Percentiles rank a stretch among this genome's conserved stretches.
These are phyloP conservation scores for Phytophthora sojae DNA, from an alignment of 352 stramenopile genomes.

Conservation along the genomic window DNA sequence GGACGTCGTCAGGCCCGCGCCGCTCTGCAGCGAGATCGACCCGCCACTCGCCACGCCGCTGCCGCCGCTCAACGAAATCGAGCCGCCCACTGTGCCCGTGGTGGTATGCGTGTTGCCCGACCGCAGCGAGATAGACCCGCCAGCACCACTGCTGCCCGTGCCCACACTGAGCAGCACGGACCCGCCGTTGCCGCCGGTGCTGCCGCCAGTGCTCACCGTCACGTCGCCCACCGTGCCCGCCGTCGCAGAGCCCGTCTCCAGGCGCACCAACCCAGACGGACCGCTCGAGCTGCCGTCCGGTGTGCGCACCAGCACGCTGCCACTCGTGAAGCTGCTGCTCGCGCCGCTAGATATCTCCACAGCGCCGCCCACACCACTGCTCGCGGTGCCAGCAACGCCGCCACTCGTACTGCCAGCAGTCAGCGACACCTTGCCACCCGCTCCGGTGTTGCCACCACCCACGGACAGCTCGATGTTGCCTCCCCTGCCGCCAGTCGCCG, in stretches of 20 bases:
- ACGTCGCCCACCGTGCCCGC: conserved; percentile 35
- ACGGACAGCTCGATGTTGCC: background rate
- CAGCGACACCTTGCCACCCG: conserved; percentile 13
- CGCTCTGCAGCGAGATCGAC: conserved; percentile 16
- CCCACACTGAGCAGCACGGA: conserved; percentile 15
- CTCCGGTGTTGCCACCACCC: background rate
- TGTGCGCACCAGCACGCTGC: background rate
- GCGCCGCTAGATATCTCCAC: too few species aligned
- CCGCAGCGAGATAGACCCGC: background rate
- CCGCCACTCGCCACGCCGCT: conserved; percentile 8
- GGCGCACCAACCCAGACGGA: background rate
- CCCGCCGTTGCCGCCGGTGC: conserved; percentile 19
- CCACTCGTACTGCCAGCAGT: too few species aligned
- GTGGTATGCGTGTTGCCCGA: background rate
- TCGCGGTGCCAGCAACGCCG: too few species aligned
- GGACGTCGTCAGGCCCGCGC: conserved; percentile 4
- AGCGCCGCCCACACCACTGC: too few species aligned
- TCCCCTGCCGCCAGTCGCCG: background rate
- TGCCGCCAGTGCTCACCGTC: conserved; percentile 22
- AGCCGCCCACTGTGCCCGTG: conserved; percentile 5
- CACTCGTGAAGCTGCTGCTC: background rate
- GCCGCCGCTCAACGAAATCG: conserved; percentile 11
- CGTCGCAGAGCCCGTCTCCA: background rate
- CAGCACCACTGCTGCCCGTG: conserved; percentile 3
- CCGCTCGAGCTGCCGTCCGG: background rate